A percentile compares a stretch with the other conserved stretches of the same genome.
Evolutionary conservation across 2,329 filamentous ascomycete genomes (phyloP).

Genomic region (Colletotrichum eleusines): DNA sequence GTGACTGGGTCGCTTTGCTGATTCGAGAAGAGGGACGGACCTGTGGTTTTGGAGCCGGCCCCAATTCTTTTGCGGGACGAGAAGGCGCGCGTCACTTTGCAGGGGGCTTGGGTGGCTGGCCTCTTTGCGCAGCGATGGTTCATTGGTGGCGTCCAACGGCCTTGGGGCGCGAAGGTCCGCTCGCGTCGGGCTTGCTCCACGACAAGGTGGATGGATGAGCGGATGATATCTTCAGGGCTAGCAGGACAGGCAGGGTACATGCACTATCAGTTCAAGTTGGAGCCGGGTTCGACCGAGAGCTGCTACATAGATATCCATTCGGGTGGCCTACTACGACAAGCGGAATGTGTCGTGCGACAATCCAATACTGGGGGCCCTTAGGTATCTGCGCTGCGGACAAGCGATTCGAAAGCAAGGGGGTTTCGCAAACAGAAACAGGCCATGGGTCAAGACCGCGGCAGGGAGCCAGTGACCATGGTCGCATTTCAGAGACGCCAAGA

Average conservation of each 20-base stretch:
- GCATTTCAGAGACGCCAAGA: conserved; percentile 24
- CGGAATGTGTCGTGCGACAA: conserved; percentile 21
- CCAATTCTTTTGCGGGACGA: no score
- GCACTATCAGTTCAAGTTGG: no score
- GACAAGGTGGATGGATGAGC: neutral
- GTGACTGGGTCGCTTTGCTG: conserved; percentile 29
- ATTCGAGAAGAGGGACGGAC: no score
- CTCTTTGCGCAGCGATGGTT: conserved; percentile 23
- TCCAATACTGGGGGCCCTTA: neutral
- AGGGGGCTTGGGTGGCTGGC: no score
- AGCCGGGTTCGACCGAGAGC: conserved; percentile 20
- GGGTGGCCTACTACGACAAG: conserved; percentile 1
- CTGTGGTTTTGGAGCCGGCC: no score
- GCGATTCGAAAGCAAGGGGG: conserved; percentile 20
- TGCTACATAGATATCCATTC: neutral
- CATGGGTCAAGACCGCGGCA: conserved; percentile 25
- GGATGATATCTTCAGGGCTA: conserved; percentile 18
- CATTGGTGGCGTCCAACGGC: conserved; percentile 10
- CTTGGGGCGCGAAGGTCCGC: conserved; percentile 25
- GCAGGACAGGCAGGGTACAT: conserved; percentile 11
- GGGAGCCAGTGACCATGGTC: conserved; percentile 16
- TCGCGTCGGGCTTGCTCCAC: conserved; percentile 20
- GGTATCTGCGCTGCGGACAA: neutral
- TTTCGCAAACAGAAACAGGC: conserved; percentile 29
- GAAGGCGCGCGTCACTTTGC: conserved; percentile 1